phyloP scores from a whole-genome alignment of 352 stramenopile species.

The Phytophthora meadii region DNA sequence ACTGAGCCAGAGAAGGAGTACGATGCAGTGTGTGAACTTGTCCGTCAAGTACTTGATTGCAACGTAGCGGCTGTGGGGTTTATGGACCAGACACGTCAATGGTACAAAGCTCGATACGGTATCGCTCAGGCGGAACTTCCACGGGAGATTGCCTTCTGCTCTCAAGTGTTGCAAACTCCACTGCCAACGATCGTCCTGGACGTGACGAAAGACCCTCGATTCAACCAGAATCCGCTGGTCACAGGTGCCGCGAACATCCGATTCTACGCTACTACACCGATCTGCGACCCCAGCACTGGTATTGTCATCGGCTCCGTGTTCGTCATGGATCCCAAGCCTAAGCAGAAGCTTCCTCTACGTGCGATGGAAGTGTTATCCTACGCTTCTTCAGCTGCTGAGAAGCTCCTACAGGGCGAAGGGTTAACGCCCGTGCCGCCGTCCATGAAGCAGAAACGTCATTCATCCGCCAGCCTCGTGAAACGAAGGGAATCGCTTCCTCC shows the following conservation, averaged over 20 bases:
- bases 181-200: conserved; percentile 85
- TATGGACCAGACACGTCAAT: conserved; percentile 65
- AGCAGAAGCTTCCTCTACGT: conserved; percentile 51
- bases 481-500: conserved; percentile 30
- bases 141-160: conserved; percentile 73
- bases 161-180: conserved; percentile 51
- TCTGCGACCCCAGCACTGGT: conserved; percentile 61
- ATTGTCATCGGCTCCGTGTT: conserved; percentile 85
- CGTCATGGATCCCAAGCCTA: conserved; percentile 75
- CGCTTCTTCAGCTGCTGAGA: conserved; percentile 58
- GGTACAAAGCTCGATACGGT: conserved; percentile 79
- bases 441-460: conserved; percentile 39
- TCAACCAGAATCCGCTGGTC: conserved; percentile 88
- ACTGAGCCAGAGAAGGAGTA: conserved; percentile 61
- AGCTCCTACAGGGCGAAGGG: conserved; percentile 49
- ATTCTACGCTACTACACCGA: conserved; percentile 91
- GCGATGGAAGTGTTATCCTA: conserved; percentile 77
- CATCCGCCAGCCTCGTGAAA: conserved; percentile 18
- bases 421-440: conserved; percentile 4
- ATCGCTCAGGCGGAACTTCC: conserved; percentile 70
- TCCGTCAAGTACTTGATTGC: conserved; percentile 63
- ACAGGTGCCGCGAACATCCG: conserved; percentile 89
- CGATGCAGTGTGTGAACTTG: conserved; percentile 77
- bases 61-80: conserved; percentile 74
- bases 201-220: conserved; percentile 81